Evolutionary conservation across 192 early-diverging fungal species (phyloP).

Genomic region (Pilobolus umbonatus): DNA sequence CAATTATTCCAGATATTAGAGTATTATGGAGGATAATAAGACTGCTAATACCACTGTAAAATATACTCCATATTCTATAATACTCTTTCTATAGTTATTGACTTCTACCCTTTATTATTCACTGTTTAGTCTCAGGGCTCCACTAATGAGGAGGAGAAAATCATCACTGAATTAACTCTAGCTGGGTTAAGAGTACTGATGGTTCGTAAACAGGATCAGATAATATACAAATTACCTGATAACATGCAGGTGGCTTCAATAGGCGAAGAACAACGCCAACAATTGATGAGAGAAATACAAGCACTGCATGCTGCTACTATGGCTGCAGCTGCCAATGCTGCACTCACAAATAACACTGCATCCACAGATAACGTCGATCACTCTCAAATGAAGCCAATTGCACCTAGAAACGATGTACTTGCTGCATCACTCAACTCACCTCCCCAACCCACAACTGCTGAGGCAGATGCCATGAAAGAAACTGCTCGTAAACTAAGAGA

Average conservation of each 20-base stretch:
- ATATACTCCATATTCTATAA: no score
- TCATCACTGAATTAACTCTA: slow-evolving; percentile 22
- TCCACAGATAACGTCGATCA: background rate
- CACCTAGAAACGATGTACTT: slow-evolving; percentile 17
- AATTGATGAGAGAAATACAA: slow-evolving; percentile 42
- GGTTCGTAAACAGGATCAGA: slow-evolving; percentile 39
- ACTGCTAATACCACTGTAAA: no score
- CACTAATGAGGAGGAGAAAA: slow-evolving; percentile 14
- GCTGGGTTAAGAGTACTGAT: slow-evolving; percentile 28
- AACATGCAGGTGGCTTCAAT: slow-evolving; percentile 48
- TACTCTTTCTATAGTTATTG: no score
- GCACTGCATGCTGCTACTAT: slow-evolving; percentile 34
- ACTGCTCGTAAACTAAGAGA: slow-evolving; percentile 22
- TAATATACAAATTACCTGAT: slow-evolving; percentile 52
- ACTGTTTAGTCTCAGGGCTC: background rate
- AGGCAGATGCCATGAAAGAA: slow-evolving; percentile 17
- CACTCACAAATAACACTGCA: background rate
- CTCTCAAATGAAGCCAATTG: slow-evolving; percentile 15
- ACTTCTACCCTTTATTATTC: no score
- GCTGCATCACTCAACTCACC: slow-evolving; percentile 2
- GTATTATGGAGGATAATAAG: no score
- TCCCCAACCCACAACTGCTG: slow-evolving; percentile 9
- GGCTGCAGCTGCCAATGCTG: slow-evolving; percentile 7
- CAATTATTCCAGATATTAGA: no score
- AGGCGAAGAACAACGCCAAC: slow-evolving; percentile 37